Conservation (phyloP, 176 grass and related monocot genomes). For the Bonia amplexicaulis region DNA sequence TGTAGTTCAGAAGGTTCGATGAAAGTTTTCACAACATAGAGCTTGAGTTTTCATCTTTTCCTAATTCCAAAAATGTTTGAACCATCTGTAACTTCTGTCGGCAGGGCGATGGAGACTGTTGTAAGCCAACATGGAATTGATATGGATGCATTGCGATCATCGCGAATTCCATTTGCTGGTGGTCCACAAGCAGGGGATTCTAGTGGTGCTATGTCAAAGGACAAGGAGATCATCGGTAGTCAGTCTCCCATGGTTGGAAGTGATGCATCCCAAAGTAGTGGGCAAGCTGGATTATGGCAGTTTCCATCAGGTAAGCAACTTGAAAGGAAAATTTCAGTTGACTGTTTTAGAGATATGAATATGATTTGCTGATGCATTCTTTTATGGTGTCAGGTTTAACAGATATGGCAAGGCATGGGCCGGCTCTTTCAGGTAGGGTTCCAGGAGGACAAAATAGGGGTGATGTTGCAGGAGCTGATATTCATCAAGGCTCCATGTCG, state of each 20-base stretch:
- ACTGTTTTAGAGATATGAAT: conserved; percentile 26
- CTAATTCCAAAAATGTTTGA: not conserved
- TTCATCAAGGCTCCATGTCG: conserved; percentile 66
- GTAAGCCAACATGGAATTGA: conserved; percentile 92
- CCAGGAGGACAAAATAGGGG: conserved; percentile 41
- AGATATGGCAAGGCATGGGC: conserved; percentile 52
- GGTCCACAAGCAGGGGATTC: conserved; percentile 55
- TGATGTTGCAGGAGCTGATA: conserved; percentile 47
- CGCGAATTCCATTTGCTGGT: conserved; percentile 62
- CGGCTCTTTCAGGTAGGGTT: conserved; percentile 35
- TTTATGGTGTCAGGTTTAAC: conserved; percentile 33
- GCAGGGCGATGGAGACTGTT: conserved; percentile 96
- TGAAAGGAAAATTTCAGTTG: conserved; percentile 9
- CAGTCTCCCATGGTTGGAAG: conserved; percentile 49
- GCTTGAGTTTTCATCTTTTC: not conserved
- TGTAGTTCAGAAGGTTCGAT: not conserved
- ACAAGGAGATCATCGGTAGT: conserved; percentile 61
- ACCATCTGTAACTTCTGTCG: conserved; percentile 3
- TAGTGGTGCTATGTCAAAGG: conserved; percentile 56
- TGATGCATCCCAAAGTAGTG: conserved; percentile 54
- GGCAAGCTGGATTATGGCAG: conserved; percentile 57
- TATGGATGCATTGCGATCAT: conserved; percentile 76
- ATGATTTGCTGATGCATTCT: conserved; percentile 25
- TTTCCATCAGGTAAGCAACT: conserved; percentile 58
- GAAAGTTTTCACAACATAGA: not conserved